Evolutionary conservation across 2,329 filamentous ascomycete species (phyloP), one percentile per base, ranked within the genome.

Genomic region (Zarea fungicola): DNA sequence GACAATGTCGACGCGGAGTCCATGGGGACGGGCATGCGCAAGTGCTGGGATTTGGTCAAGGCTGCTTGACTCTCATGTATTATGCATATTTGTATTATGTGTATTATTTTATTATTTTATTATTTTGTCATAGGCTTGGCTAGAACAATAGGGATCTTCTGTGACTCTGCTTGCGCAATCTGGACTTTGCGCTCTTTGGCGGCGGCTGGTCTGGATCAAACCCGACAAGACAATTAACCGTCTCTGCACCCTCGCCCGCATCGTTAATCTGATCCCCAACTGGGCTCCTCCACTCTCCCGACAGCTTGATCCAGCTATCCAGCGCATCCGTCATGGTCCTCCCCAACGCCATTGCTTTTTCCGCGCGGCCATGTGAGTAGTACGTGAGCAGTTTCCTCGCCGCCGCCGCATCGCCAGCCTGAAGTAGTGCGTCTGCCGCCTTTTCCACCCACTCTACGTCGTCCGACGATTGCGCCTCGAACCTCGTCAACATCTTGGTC

Each of bases 11-110:
- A 78, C 2, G 58, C 56, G 2, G 74, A 76, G 57, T 76, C 75
- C 0, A 80, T 81, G 77, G 77, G 77, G 0, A 80, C 77, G 0
- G 77, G 77, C 0, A 80, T 81, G 77, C 68, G 73, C 31, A 79
- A 77, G 56, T 80, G 77, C 58, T 80, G 77, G 76, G 60, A 68
- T 2, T 59, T 79, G 44, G 67, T 66, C 4, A 60, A 61, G 44
- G 42, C 36, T 22, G 39, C 9, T 7, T 48, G 9, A 39, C 3
- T 5, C 3, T 3, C 32, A n/a, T n/a, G n/a, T n/a, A n/a, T n/a
- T n/a, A n/a, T n/a, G n/a, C 19, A 18, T 18, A 18, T 14, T 18
- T 4, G 32, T 35, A 35, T 35, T 16, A 35, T 14, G 32, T n/a
- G n/a, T n/a, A n/a, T n/a, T n/a, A n/a, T n/a, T n/a, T n/a, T n/a